Evolutionary conservation across 345 rosid species (phyloP).

Genomic region (Adansonia digitata): DNA sequence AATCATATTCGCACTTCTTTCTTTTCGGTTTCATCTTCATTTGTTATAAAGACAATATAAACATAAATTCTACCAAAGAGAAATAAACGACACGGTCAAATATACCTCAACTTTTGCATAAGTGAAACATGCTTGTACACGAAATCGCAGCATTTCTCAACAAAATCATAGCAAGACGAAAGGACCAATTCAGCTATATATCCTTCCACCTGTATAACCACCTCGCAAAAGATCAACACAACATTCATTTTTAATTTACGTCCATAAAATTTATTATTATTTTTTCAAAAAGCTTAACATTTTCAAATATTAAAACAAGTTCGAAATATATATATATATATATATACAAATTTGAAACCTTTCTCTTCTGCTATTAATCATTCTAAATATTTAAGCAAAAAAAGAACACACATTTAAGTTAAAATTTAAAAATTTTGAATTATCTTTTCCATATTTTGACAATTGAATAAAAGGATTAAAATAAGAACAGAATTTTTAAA

Average conservation of each 20-base stretch:
- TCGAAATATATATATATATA: neutral
- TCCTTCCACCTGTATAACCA: constrained; percentile 69
- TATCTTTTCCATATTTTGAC: neutral
- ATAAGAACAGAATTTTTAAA: neutral
- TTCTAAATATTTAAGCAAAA: neutral
- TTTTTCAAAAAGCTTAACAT: neutral
- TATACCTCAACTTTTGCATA: constrained; percentile 68
- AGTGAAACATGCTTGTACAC: constrained; percentile 56
- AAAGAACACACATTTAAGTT: neutral
- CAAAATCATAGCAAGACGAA: constrained; percentile 67
- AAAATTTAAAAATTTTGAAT: neutral
- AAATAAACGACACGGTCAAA: neutral
- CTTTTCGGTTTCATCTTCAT: neutral
- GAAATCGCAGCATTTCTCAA: constrained; percentile 61
- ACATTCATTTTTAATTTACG: neutral
- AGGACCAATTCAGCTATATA: constrained; percentile 58
- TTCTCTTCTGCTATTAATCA: neutral
- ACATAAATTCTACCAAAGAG: neutral
- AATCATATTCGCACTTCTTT: neutral
- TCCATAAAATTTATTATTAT: neutral
- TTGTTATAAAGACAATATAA: neutral
- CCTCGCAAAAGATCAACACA: neutral
- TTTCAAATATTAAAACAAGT: neutral
- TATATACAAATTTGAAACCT: neutral
- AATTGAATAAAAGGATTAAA: neutral